Evolutionary conservation across 2,329 filamentous ascomycete genomes (phyloP), one percentile per base, ranked within the genome.

Genomic region (Claviceps citrina): DNA sequence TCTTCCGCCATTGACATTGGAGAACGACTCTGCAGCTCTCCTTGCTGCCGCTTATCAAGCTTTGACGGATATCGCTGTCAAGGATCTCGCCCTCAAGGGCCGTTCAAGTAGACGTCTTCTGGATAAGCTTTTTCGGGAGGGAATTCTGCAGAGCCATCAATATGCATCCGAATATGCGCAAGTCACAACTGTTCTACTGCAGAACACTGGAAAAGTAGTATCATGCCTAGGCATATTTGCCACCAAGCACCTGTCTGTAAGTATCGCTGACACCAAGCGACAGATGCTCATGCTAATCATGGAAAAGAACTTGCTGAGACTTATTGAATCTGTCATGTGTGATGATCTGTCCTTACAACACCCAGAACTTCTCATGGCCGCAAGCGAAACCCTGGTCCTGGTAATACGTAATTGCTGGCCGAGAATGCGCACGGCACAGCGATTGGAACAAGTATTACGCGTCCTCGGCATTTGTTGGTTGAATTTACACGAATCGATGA

Each of bases 1-100:
- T 50, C 67, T 94, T 5, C 87, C 89, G 0, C 75, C 70, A 10
- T 63, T 93, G 31, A 94, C 84, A 0, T 76, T 82, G 0, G 80
- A 84, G 51, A 54, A 67, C 0, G 81, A 91, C 41, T 82, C 82
- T 4, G 53, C 81, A 2, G 51, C 54, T 1, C 61, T 95, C 3
- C 68, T 94, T 1, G 52, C 57, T 5, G 65, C 68, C 6, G 76
- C 81, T 0, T 93, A 86, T 47, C 65, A 70, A 7, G 76, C 78
- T 2, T 64, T 93, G 3, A 60, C 81, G 15, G 60, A 62, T 0
- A 66, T 94, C 5, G 70, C 55, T 18, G 46, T 52, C 36, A 37
- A 50, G 7, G 46, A 55, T 16, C 35, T 51, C 15, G 42, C 53
- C 28, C 31, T 50, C 44, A n/a, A 56, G 48, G 47, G 28, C 37